A percentile compares a stretch with the other conserved stretches of the same genome.
Evolutionary conservation across 306 rosid species (phyloP).

Genomic region (Boehmeria nivea): DNA sequence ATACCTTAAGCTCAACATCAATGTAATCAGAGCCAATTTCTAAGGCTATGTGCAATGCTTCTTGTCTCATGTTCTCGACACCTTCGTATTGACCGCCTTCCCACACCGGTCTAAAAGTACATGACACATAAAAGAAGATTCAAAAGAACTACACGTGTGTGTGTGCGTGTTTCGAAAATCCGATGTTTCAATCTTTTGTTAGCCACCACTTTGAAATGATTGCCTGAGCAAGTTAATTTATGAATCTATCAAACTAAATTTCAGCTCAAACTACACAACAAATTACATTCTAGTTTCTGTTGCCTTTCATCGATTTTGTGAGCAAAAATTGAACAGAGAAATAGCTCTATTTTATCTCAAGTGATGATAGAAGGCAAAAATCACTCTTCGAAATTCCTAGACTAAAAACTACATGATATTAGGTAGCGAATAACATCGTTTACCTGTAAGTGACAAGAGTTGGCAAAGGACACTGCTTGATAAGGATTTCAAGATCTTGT

Average conservation of each 20-base stretch:
- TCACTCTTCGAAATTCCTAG: too few relatives aligned
- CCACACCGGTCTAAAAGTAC: slow-evolving; percentile 49
- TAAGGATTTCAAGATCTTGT: slow-evolving; percentile 31
- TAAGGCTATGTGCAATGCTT: slow-evolving; percentile 34
- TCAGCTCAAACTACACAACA: too few relatives aligned
- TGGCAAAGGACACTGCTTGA: slow-evolving; percentile 35
- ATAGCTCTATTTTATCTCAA: too few relatives aligned
- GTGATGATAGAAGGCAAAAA: not conserved
- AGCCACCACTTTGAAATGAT: too few relatives aligned
- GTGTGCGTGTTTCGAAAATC: not conserved
- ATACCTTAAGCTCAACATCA: slow-evolving; percentile 57
- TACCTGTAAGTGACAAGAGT: slow-evolving; percentile 50
- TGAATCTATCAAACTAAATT: too few relatives aligned
- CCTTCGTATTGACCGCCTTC: slow-evolving; percentile 59
- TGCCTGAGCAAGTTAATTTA: too few relatives aligned
- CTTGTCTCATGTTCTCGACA: slow-evolving; percentile 47
- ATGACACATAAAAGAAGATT: slow-evolving; percentile 1
- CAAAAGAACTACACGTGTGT: not conserved
- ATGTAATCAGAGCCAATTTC: slow-evolving; percentile 54
- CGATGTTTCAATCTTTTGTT: too few relatives aligned
- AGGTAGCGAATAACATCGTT: too few relatives aligned
- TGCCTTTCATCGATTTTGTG: too few relatives aligned
- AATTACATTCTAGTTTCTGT: too few relatives aligned
- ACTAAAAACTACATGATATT: too few relatives aligned
- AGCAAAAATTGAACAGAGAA: not conserved